Conservation (phyloP, 805 yeast species). For the Ogataea glucozyma region DNA sequence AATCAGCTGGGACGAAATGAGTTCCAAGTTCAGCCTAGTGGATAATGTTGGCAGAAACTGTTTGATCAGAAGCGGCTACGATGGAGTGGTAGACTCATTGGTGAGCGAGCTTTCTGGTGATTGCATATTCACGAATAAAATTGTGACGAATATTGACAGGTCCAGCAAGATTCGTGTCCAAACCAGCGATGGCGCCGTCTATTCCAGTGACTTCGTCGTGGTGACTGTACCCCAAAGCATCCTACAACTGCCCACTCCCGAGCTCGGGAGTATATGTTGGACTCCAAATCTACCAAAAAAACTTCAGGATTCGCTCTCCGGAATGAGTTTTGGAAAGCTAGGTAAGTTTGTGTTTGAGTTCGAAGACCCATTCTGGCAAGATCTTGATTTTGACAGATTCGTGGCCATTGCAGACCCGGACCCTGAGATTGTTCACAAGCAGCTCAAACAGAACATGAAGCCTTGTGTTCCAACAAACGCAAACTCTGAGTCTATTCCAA, state of each 20-base stretch:
- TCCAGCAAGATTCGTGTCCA: slow-evolving; percentile 32
- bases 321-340: slow-evolving; percentile 62
- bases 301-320: slow-evolving; percentile 44
- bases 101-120: slow-evolving; percentile 40
- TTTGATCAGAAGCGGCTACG: slow-evolving; percentile 63
- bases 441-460: background rate
- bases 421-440: background rate
- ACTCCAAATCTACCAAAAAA: slow-evolving; percentile 52
- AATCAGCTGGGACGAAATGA: slow-evolving; percentile 60
- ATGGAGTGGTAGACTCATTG: slow-evolving; percentile 49
- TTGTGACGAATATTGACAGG: slow-evolving; percentile 43
- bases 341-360: slow-evolving; percentile 78
- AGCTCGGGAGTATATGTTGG: slow-evolving; percentile 53
- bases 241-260: slow-evolving; percentile 43
- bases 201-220: slow-evolving; percentile 55
- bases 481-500: slow-evolving; percentile 29
- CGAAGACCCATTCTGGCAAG: slow-evolving; percentile 59
- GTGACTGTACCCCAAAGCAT: slow-evolving; percentile 81
- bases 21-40: slow-evolving; percentile 68
- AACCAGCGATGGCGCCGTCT: slow-evolving; percentile 35
- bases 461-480: background rate
- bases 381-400: slow-evolving; percentile 49
- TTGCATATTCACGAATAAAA: slow-evolving; percentile 42
- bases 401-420: slow-evolving; percentile 44
- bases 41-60: slow-evolving; percentile 80